Evolutionary conservation across 495 filamentous ascomycete species (phyloP), one percentile per base, ranked within the genome.

Genomic region (Tuber melanosporum): DNA sequence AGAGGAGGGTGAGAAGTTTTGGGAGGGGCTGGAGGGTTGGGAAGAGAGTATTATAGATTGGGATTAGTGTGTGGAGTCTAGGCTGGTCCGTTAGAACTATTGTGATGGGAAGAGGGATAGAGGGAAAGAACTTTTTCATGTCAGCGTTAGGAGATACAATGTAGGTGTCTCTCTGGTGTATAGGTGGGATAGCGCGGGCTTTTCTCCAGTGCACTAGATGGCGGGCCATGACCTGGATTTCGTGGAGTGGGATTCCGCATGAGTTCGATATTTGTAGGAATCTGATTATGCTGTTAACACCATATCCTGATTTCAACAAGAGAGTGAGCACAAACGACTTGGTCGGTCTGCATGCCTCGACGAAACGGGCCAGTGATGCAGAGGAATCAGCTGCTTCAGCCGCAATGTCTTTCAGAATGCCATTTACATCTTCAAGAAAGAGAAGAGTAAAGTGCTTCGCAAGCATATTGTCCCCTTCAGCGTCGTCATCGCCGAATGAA

Each of bases 191-290:
- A 44, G 94, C 91, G 52, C 95, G 92, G 49, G 94, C 95, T 72
- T 93, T 91, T 45, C 95, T 89, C 94, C 94, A 98, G 85, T 95
- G 96, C 66, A 98, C 93, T 72, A 99, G 90, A 85, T 98, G 95
- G 70, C 92, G 91, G 17, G 94, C 93, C 71, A 96, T 90, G 81
- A 92, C 89, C 75, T 94, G 92, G 77, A 98, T 91, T 49, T 95
- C 92, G 7, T 88, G 85, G 10, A 95, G 88, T 3, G 92, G 88
- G 49, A 98, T 91, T 12, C 89, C 87, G 69, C 92, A 91, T 52
- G 87, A 88, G 39, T 90, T 89, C 36, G 92, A 92, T 36, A 97
- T 91, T 83, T 95, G 93, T 36, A 91, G 86, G 84, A 94, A 94
- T 12, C 87, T 89, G 71, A 52, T 15, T 46, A 39, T 76, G 73